Evolutionary conservation across 306 rosid genomes (phyloP), one percentile per base, ranked within the genome.

Genomic region (Styphnolobium japonicum): DNA sequence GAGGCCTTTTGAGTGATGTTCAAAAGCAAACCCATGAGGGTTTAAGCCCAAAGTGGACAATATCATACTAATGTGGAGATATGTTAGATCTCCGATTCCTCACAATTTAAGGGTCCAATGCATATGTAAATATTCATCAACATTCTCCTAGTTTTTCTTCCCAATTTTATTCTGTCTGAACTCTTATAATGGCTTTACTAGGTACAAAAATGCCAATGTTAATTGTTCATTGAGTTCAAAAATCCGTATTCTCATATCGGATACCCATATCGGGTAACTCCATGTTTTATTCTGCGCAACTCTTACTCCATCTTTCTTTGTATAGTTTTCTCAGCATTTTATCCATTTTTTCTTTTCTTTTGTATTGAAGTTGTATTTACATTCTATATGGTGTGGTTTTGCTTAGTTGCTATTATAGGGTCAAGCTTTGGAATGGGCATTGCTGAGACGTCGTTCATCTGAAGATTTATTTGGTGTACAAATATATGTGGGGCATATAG

Each of bases 381-480:
- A 33, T 69, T 40, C 12, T 31, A 45, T 64, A 1, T 58, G 22
- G 39, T 43, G 22, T 21, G 31, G 19, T 65, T 75, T 80, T 76
- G 31, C 49, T 63, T n/a, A n/a, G 9, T 78, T 46, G 73, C n/a
- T n/a, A n/a, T 64, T 65, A 58, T 53, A 92, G 98, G 98, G 98
- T 75, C 97, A 92, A 88, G 98, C 98, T 27, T 94, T 97, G 45
- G 98, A 92, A 80, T 94, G 98, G 98, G 97, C 97, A 70, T 77
- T 91, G 87, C 83, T 92, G 79, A 89, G 98, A 77, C 89, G 97
- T 36, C 97, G 89, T 87, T 79, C 89, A 45, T 91, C 97, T 48
- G 97, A 92, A 83, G 92, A 94, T 85, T 75, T 94, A 65, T 94
- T 94, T 86, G 98, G 97, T 65, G 97, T 92, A 61, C 98, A 94